A percentile compares a stretch with the other conserved stretches of the same genome.
Evolutionary conservation across 2,329 filamentous ascomycete species (phyloP).

Genomic region (Diaporthe ilicicola): DNA sequence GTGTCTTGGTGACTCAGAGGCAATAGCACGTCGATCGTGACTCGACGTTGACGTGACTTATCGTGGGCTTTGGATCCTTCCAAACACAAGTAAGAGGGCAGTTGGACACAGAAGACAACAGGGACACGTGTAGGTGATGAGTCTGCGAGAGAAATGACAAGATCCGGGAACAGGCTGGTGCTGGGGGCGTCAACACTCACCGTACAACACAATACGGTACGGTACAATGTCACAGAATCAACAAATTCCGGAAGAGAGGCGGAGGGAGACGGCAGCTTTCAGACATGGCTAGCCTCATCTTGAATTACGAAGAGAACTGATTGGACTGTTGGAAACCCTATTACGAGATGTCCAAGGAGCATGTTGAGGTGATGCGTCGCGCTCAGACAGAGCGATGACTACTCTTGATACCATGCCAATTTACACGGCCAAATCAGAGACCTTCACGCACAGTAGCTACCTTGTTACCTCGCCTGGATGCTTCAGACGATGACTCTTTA

Average conservation of each 20-base stretch:
- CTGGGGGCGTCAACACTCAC: neutral
- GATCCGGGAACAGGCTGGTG: neutral
- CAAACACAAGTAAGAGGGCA: neutral
- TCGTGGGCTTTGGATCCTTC: neutral
- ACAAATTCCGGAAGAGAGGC: neutral
- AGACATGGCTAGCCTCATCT: constrained; percentile 19
- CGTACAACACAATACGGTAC: neutral
- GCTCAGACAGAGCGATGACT: constrained; percentile 14
- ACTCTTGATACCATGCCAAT: constrained; percentile 20
- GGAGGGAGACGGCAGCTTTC: neutral
- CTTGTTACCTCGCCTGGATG: neutral
- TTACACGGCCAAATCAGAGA: constrained; percentile 24
- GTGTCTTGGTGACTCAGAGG: neutral
- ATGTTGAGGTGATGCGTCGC: neutral
- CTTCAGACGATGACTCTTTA: neutral
- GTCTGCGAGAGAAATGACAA: neutral
- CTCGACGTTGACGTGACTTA: neutral
- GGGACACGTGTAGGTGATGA: neutral
- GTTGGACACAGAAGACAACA: neutral
- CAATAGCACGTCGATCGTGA: neutral
- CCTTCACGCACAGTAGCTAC: neutral
- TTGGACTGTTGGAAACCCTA: constrained; percentile 17
- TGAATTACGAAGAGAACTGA: neutral
- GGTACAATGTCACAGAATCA: constrained; percentile 2
- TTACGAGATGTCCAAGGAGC: constrained; percentile 8